Percentiles rank a stretch among this genome's conserved stretches.
Conservation (phyloP, 305 asterid species). For the Fraxinus albicans region DNA sequence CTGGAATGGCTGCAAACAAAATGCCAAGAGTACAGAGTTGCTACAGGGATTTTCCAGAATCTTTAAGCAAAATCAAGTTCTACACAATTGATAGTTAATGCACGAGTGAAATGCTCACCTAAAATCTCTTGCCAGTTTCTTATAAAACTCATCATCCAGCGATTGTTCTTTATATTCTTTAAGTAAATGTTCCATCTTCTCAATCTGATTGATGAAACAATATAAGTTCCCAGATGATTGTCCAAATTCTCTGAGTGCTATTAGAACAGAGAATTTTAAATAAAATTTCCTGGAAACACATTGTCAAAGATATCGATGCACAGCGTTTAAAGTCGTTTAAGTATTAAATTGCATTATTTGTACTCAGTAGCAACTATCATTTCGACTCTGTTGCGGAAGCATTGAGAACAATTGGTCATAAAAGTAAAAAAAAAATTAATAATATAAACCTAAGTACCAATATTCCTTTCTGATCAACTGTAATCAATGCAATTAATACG, state of each 20-base stretch:
- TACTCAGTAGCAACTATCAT: neutral
- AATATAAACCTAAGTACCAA: slow-evolving; percentile 1
- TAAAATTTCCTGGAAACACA: neutral
- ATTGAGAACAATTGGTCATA: neutral
- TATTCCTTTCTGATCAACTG: neutral
- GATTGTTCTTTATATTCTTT: slow-evolving; percentile 37
- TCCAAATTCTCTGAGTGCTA: neutral
- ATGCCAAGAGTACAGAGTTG: slow-evolving; percentile 7
- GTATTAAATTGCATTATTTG: neutral
- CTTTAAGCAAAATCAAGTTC: slow-evolving; percentile 10
- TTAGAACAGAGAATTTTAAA: slow-evolving; percentile 7
- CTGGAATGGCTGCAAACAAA: slow-evolving; percentile 58
- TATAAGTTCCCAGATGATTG: slow-evolving; percentile 3
- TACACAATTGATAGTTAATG: neutral
- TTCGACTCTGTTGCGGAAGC: neutral
- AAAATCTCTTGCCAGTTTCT: slow-evolving; percentile 65
- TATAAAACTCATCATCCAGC: slow-evolving; percentile 50
- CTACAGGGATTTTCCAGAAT: slow-evolving; percentile 9
- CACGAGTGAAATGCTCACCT: slow-evolving; percentile 43
- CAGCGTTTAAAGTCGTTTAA: neutral
- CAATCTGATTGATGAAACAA: slow-evolving; percentile 39
- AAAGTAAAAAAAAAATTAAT: neutral
- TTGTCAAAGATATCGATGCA: neutral
- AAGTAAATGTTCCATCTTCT: slow-evolving; percentile 61
- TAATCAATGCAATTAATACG: neutral